Conservation (phyloP, 805 yeast genomes). For the Diddensiella santjacobensis region DNA sequence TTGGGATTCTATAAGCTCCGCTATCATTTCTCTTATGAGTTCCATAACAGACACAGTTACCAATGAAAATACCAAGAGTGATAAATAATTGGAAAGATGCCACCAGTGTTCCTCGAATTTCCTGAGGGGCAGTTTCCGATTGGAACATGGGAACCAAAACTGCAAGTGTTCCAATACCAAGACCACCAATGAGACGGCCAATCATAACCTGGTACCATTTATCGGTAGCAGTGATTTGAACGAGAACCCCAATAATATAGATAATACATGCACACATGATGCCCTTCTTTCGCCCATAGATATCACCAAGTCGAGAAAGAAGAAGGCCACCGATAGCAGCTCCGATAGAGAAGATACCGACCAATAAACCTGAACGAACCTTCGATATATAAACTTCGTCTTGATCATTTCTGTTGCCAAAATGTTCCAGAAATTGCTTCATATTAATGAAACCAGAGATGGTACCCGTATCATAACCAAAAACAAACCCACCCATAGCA, state of each 20-base stretch:
- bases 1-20: slow-evolving; percentile 70
- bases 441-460: slow-evolving; percentile 62
- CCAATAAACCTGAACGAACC: slow-evolving; percentile 57
- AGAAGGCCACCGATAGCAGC: slow-evolving; percentile 64
- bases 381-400: slow-evolving; percentile 44
- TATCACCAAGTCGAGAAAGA: slow-evolving; percentile 50
- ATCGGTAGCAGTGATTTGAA: slow-evolving; percentile 43
- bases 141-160: slow-evolving; percentile 75
- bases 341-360: slow-evolving; percentile 72
- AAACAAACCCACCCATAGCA: slow-evolving; percentile 63
- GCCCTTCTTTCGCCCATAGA: slow-evolving; percentile 46
- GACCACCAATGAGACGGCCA: slow-evolving; percentile 72
- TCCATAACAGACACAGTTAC: slow-evolving; percentile 68
- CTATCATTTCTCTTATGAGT: slow-evolving; percentile 43
- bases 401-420: slow-evolving; percentile 40
- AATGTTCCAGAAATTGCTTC: slow-evolving; percentile 47
- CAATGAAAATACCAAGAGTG: slow-evolving; percentile 70
- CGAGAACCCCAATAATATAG: slow-evolving; percentile 51
- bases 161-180: slow-evolving; percentile 74
- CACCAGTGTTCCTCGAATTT: slow-evolving; percentile 75
- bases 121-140: slow-evolving; percentile 74
- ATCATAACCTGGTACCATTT: slow-evolving; percentile 48
- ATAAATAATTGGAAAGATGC: slow-evolving; percentile 70
- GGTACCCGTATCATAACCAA: slow-evolving; percentile 68
- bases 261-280: slow-evolving; percentile 42